Conservation (phyloP, 176 grass and related monocot genomes). For the Oryza nivara region DNA sequence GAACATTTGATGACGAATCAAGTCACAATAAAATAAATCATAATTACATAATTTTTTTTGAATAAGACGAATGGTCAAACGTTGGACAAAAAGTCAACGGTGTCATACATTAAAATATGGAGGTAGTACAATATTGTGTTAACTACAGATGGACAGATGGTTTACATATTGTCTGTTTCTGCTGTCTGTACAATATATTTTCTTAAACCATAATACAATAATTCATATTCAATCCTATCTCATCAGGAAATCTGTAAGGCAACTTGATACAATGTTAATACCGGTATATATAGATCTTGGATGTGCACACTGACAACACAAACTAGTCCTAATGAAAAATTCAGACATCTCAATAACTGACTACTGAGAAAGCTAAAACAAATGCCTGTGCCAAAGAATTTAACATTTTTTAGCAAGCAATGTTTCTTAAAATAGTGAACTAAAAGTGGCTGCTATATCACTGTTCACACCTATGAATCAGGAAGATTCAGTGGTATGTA, state of each 20-base stretch:
- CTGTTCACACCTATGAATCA: neutral
- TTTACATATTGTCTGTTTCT: constrained; percentile 5
- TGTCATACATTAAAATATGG: too few species aligned
- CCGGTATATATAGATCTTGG: neutral
- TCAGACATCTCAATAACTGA: neutral
- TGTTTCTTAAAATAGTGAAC: neutral
- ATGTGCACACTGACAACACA: neutral
- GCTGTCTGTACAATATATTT: neutral
- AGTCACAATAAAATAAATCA: too few species aligned
- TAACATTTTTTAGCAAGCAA: neutral
- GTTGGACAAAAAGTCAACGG: too few species aligned
- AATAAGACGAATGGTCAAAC: too few species aligned
- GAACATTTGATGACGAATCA: too few species aligned
- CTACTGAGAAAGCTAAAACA: neutral
- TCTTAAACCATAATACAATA: constrained; percentile 1
- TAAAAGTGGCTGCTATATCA: neutral
- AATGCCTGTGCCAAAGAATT: neutral
- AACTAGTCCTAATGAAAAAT: neutral
- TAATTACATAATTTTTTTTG: too few species aligned
- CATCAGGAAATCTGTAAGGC: neutral
- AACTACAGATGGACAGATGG: constrained; percentile 9
- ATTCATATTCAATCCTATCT: constrained; percentile 3
- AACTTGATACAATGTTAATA: neutral
- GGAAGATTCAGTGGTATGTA: neutral
- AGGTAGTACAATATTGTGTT: neutral